Evolutionary conservation across 208 protist genomes (phyloP).

Genomic region (Trypanosoma grayi): DNA sequence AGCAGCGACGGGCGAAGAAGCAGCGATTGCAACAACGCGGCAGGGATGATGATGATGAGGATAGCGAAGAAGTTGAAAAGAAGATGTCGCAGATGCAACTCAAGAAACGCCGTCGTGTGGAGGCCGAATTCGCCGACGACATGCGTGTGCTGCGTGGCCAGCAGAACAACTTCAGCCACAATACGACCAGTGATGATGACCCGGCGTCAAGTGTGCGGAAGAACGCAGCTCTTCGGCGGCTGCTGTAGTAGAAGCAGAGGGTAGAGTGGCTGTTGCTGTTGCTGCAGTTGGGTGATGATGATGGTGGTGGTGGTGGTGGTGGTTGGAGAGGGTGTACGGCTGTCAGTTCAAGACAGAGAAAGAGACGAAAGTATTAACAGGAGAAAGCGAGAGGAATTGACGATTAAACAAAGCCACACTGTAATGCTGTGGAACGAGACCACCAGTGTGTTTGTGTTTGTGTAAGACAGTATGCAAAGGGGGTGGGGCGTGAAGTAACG

Average conservation of each 20-base stretch:
- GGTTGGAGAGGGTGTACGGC: too few relatives aligned
- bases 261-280: neutral
- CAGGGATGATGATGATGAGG: slow-evolving; percentile 42
- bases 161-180: neutral
- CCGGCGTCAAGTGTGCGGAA: neutral
- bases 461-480: too few relatives aligned
- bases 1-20: slow-evolving; percentile 40
- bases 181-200: neutral
- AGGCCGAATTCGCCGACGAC: slow-evolving; percentile 40
- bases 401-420: slow-evolving; percentile 1
- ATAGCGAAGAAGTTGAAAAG: slow-evolving; percentile 45
- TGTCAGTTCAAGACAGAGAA: too few relatives aligned
- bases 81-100: slow-evolving; percentile 26
- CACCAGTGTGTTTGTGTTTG: too few relatives aligned
- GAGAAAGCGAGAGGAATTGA: neutral
- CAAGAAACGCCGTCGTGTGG: slow-evolving; percentile 46
- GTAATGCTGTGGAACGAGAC: too few relatives aligned
- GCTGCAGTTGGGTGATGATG: neutral
- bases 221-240: slow-evolving; percentile 46
- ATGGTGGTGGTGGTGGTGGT: neutral
- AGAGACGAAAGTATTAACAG: too few relatives aligned
- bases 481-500: too few relatives aligned
- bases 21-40: slow-evolving; percentile 18
- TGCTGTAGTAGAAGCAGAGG: slow-evolving; percentile 16
- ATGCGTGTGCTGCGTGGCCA: slow-evolving; percentile 36